Base-by-base conservation (phyloP, 2,329 filamentous ascomycete genomes). In the Pseudogymnoascus sp. region DNA sequence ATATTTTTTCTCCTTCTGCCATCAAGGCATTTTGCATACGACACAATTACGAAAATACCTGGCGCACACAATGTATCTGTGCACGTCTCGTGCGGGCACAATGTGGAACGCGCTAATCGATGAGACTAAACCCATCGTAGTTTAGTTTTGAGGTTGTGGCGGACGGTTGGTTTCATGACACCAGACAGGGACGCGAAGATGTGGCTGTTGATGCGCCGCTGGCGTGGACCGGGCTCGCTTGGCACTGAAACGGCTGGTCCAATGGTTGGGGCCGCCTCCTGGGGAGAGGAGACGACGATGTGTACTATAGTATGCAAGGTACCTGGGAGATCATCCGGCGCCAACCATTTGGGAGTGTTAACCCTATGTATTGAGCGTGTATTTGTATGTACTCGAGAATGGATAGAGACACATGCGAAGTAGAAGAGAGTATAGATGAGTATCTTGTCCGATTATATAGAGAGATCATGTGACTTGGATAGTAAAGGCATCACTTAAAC, bases 41-140 rank as follows among this genome's bases (percentile, higher is more conserved):
- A 33, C 48, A 55, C 48, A 33, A 55, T 55, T 55, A 55, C 48
- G 48, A 55, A 55, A 55, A 55, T 21, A 31, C 48, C 29, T 52
- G 45, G n/a, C 27, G 45, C 27, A 31, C 13, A 7, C 42, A 29
- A 52, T 29, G 45, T 52, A 52, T 52, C 25, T 31, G 27, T 52
- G n/a, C 8, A 15, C 27, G 48, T 55, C 48, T 55, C 48, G 9
- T 33, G 27, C 31, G 48, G 45, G 48, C 45, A 31, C 27, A 13
- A n/a, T 27, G 15, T 36, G 21, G n/a, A 33, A n/a, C 12, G 45
- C 27, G 45, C 45, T 33, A 52, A 31, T 18, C 2, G 21, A 21
- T 1, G 9, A n/a, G n/a, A 15, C 45, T 33, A 52, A 52, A 31
- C 27, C 27, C 0, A 12, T 15, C 3, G 1, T 4, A n/a, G 45